phyloP scores from a whole-genome alignment of 768 basidiomycete genomes.

The Basidioascus undulatus region DNA sequence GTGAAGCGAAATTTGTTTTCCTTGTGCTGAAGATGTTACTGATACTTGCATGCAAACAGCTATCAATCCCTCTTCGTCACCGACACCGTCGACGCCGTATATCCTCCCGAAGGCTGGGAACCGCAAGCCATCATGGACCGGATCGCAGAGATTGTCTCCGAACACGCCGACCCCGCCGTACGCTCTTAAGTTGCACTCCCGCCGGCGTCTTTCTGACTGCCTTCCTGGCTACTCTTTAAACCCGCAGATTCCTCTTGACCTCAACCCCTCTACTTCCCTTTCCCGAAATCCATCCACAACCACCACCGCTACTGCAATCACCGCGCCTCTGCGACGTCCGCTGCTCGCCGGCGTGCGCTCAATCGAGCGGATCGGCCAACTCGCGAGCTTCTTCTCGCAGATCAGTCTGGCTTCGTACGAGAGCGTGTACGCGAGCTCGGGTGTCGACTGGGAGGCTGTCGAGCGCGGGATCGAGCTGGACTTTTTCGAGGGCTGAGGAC shows the following conservation, averaged over 20 bases:
- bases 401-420: conserved; percentile 78
- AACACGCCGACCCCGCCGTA: too few species aligned
- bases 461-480: conserved; percentile 60
- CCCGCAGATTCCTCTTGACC: too few species aligned
- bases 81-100: conserved; percentile 86
- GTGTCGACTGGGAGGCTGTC: conserved; percentile 68
- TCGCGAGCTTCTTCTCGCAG: conserved; percentile 73
- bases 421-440: conserved; percentile 48
- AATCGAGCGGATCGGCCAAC: conserved; percentile 47
- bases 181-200: too few species aligned
- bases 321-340: conserved; percentile 38
- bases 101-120: conserved; percentile 55
- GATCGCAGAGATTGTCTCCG: conserved; percentile 61
- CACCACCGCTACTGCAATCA: too few species aligned
- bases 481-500: conserved; percentile 43
- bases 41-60: conserved; percentile 12
- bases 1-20: conserved; percentile 21
- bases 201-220: too few species aligned
- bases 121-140: conserved; percentile 81
- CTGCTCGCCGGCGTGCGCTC: conserved; percentile 34
- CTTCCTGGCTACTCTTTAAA: too few species aligned
- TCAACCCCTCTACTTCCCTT: too few species aligned
- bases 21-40: neutral
- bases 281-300: too few species aligned
- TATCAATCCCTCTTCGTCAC: conserved; percentile 99